Evolutionary conservation across 2,329 filamentous ascomycete species (phyloP).

Genomic region (Colletotrichum kahawae): DNA sequence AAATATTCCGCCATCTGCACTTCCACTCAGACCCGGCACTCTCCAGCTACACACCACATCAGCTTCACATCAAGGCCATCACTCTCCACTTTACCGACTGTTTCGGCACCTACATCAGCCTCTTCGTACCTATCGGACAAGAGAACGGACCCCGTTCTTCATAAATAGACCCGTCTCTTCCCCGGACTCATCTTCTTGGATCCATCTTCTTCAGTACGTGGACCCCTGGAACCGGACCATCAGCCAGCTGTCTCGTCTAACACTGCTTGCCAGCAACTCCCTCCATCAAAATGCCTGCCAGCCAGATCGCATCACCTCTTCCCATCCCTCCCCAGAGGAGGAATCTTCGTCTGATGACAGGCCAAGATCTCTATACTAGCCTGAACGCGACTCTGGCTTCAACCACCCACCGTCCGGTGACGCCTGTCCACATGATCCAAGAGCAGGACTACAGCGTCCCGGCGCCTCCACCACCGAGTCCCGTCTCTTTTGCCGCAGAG

Average conservation of each 20-base stretch:
- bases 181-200: background rate
- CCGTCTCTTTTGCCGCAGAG: constrained; percentile 64
- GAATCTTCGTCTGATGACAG: constrained; percentile 47
- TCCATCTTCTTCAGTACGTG: background rate
- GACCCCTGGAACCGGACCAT: background rate
- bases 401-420: constrained; percentile 46
- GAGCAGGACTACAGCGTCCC: constrained; percentile 68
- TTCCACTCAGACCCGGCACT: background rate
- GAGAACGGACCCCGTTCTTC: background rate
- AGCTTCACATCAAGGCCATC: background rate
- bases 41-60: background rate
- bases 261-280: background rate
- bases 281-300: constrained; percentile 43
- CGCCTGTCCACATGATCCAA: constrained; percentile 55
- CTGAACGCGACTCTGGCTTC: constrained; percentile 56
- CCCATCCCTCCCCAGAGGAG: constrained; percentile 53
- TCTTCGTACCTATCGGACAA: background rate
- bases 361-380: constrained; percentile 58
- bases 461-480: constrained; percentile 68
- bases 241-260: background rate
- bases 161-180: background rate
- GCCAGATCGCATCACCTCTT: constrained; percentile 50
- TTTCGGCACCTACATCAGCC: background rate
- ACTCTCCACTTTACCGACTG: background rate
- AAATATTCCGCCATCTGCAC: constrained; percentile 19